phyloP scores from a whole-genome alignment of 345 rosid genomes.

The Cardamine chenopodiifolia region DNA sequence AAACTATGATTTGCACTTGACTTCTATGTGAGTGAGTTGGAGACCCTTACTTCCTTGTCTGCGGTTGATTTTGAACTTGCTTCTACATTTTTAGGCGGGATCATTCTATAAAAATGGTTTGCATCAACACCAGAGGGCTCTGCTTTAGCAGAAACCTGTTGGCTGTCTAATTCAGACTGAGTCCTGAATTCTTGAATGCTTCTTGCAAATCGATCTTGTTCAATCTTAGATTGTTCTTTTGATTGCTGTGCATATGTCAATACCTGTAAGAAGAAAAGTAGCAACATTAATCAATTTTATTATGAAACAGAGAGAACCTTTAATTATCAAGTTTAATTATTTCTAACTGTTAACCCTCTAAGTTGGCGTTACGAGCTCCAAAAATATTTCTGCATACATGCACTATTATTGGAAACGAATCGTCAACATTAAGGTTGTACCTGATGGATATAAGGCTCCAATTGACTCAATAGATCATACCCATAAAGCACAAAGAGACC shows the following conservation, averaged over 20 bases:
- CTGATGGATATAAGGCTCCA: too few relatives aligned
- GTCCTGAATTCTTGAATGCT: slow-evolving; percentile 93
- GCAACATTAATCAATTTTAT: not conserved
- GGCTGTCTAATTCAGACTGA: slow-evolving; percentile 66
- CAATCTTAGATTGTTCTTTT: slow-evolving; percentile 73
- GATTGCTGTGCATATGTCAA: slow-evolving; percentile 84
- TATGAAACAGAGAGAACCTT: not conserved
- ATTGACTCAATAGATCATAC: too few relatives aligned
- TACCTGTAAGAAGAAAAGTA: slow-evolving; percentile 49
- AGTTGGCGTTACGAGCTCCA: too few relatives aligned
- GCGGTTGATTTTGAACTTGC: slow-evolving; percentile 57
- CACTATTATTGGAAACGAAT: not conserved
- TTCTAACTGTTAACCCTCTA: too few relatives aligned
- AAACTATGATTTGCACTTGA: not conserved
- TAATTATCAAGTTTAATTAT: too few relatives aligned
- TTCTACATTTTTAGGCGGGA: slow-evolving; percentile 54
- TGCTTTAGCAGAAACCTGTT: slow-evolving; percentile 47
- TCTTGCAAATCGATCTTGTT: slow-evolving; percentile 79
- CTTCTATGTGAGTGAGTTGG: too few relatives aligned
- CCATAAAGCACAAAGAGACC: too few relatives aligned
- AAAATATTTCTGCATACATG: too few relatives aligned
- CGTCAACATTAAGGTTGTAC: too few relatives aligned
- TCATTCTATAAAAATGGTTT: slow-evolving; percentile 48
- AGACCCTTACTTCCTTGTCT: slow-evolving; percentile 66
- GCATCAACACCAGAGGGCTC: slow-evolving; percentile 55